Base-by-base conservation (phyloP, 2,329 filamentous ascomycete species). In the Plectosphaerella cucumerina region DNA sequence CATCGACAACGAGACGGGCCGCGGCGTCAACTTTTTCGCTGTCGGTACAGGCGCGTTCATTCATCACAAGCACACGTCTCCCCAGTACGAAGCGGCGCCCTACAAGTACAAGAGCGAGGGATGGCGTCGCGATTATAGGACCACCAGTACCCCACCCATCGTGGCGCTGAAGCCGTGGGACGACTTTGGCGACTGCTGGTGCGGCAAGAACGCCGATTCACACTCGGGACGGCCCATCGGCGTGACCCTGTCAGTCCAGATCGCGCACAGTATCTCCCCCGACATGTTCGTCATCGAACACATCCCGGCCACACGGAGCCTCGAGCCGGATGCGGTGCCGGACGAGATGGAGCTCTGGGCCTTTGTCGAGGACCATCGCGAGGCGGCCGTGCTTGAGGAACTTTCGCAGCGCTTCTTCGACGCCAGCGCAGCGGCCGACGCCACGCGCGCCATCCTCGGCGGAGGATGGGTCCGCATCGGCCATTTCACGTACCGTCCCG, bases 181-280 rank as follows among this genome's bases (percentile, higher is more conserved):
- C 10, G 89, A 96, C 46, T 79, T 86, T 33, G 89, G 88, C 18
- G 89, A 97, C 55, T 95, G 90, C 68, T 97, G 90, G 88, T 97
- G 93, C 66, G 84, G 86, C 5, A 77, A 73, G 0, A 63, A 61
- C 4, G 69, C 70, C 1, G 56, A 62, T 11, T 70, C 75, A 46
- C 65, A 65, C 14, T 69, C 70, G 15, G 67, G 68, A 11, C 12
- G 26, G 26, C 74, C 75, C 8, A 75, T 78, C 46, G 81, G 83
- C 35, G 82, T 84, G 2, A 80, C 83, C 49, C 71, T 97, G 15
- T 81, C 80, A 9, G 80, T 95, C 17, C 67, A 82, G 39, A 75
- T 86, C 17, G 74, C 78, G 33, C 67, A 77, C 33, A 65, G 69
- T 6, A 76, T 92, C 50, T 75, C 85, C 26, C 87, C 88, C 0